phyloP scores from a whole-genome alignment of 768 basidiomycete genomes.

The Pleurotus ostreatus region DNA sequence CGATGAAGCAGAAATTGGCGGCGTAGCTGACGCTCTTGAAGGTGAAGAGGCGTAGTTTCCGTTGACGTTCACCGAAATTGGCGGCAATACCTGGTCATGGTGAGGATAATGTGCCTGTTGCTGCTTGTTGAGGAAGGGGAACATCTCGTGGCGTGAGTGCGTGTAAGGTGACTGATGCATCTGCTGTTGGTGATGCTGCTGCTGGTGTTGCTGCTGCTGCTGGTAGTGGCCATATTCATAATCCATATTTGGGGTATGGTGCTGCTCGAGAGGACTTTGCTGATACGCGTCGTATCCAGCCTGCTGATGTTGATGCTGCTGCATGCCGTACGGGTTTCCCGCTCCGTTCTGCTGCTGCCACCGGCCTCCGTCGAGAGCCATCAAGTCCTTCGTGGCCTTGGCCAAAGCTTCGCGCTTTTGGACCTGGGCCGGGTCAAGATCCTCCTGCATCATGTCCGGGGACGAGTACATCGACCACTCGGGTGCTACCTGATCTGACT shows the following conservation, averaged over 20 bases:
- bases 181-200: constrained; percentile 15
- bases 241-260: constrained; percentile 12
- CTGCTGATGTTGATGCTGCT: constrained; percentile 12
- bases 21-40: constrained; percentile 4
- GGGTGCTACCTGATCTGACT: constrained; percentile 31
- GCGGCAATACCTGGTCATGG: constrained; percentile 1
- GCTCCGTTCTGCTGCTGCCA: constrained; percentile 26
- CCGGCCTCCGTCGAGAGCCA: constrained; percentile 56
- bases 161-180: constrained; percentile 10
- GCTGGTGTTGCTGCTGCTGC: constrained; percentile 3
- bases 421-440: constrained; percentile 43
- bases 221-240: constrained; percentile 16
- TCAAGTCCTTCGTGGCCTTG: constrained; percentile 81
- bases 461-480: constrained; percentile 47
- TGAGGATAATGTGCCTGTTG: constrained; percentile 3
- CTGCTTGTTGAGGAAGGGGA: constrained; percentile 11
- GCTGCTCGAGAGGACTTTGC: constrained; percentile 11
- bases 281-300: constrained; percentile 13
- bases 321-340: constrained; percentile 13
- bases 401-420: constrained; percentile 53
- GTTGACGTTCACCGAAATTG: constrained; percentile 4
- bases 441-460: constrained; percentile 36
- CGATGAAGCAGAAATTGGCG: constrained; percentile 2
- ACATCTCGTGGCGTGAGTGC: constrained; percentile 6
- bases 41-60: constrained; percentile 1